Evolutionary conservation across 208 protist genomes (phyloP).

Genomic region (Wallacemonas rigidus): DNA sequence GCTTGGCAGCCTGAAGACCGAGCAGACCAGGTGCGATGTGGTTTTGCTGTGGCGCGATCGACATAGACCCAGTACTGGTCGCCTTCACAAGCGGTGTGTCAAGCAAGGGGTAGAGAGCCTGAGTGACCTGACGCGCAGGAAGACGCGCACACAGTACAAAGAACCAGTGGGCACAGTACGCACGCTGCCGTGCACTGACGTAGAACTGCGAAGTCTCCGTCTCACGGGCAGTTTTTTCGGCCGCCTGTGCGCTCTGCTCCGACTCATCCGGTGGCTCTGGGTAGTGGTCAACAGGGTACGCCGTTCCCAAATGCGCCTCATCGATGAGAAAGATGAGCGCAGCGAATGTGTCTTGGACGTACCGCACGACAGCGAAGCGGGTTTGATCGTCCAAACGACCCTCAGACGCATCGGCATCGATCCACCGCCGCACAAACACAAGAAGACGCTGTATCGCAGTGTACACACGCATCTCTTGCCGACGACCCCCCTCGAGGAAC

Average conservation of each 20-base stretch:
- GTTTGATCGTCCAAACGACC: background rate
- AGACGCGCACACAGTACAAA: constrained; percentile 53
- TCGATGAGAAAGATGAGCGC: constrained; percentile 27
- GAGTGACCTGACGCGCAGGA: constrained; percentile 36
- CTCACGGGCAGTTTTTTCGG: constrained; percentile 8
- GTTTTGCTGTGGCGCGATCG: constrained; percentile 29
- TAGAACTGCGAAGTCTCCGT: constrained; percentile 42
- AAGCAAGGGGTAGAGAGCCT: constrained; percentile 77
- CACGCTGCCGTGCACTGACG: constrained; percentile 47
- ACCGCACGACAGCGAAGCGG: constrained; percentile 9
- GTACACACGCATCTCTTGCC: constrained; percentile 55
- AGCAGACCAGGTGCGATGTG: constrained; percentile 52
- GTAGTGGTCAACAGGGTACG: constrained; percentile 6
- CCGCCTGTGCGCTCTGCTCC: background rate
- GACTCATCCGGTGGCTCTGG: constrained; percentile 2
- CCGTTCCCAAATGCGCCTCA: background rate
- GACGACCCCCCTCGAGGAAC: constrained; percentile 52
- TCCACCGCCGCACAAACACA: constrained; percentile 1
- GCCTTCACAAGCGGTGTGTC: constrained; percentile 18
- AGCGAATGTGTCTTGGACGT: constrained; percentile 28
- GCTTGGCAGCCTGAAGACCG: constrained; percentile 33
- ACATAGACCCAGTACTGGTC: background rate
- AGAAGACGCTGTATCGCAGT: constrained; percentile 21
- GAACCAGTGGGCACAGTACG: constrained; percentile 48
- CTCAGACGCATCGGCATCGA: constrained; percentile 13